phyloP scores from a whole-genome alignment of 306 rosid species.

The Senna tora region DNA sequence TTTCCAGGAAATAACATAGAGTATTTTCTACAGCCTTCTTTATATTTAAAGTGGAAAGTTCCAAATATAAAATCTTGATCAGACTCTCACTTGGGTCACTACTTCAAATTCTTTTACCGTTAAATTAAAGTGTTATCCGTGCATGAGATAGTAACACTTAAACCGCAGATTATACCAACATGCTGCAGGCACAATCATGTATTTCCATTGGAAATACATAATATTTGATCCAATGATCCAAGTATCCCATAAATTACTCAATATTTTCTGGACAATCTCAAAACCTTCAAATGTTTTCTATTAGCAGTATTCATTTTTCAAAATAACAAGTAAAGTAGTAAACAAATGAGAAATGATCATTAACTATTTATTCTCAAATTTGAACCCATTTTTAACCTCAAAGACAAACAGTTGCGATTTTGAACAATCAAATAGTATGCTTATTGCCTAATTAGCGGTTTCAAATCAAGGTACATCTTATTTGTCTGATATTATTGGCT shows the following conservation, averaged over 20 bases:
- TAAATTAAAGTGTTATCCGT: not conserved
- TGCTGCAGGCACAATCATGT: not conserved
- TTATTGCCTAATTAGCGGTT: not conserved
- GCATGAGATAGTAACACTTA: not conserved
- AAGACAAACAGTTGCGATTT: not conserved
- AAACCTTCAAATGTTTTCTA: not conserved
- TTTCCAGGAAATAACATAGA: too few species aligned
- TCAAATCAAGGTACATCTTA: not conserved
- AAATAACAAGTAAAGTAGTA: not conserved
- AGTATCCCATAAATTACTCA: constrained; percentile 2
- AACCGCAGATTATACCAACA: not conserved
- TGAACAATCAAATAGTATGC: not conserved
- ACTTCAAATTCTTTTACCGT: not conserved
- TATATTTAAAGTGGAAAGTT: not conserved
- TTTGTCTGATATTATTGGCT: not conserved
- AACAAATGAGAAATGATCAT: not conserved
- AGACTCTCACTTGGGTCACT: not conserved
- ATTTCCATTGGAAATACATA: not conserved
- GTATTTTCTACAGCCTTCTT: not conserved
- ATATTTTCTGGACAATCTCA: not conserved
- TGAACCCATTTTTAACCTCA: not conserved
- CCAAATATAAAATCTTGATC: not conserved
- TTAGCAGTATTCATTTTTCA: not conserved
- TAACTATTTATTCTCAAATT: not conserved
- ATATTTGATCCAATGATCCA: not conserved